phyloP scores from a whole-genome alignment of 2,329 filamentous ascomycete genomes.

The Lachnellula arida region DNA sequence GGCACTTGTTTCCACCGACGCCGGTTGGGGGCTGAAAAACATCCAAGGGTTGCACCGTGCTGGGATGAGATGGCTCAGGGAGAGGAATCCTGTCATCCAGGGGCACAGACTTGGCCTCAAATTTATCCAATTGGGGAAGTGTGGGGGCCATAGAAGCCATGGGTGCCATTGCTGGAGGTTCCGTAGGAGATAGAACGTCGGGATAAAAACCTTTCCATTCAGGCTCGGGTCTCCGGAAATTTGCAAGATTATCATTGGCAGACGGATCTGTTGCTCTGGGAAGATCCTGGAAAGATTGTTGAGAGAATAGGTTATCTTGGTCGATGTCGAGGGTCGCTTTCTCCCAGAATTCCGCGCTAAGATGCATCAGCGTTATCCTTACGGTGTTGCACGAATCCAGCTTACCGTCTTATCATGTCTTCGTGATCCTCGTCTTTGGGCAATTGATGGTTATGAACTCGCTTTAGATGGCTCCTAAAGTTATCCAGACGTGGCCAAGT shows the following conservation, averaged over 20 bases:
- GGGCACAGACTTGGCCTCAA: conserved; percentile 4
- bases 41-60: conserved; percentile 25
- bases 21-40: conserved; percentile 11
- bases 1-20: conserved; percentile 10
- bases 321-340: conserved; percentile 6
- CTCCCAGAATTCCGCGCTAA: conserved; percentile 22
- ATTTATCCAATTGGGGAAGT: conserved; percentile 11
- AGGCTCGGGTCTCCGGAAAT: conserved; percentile 3
- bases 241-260: neutral
- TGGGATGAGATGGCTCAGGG: conserved; percentile 11
- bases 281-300: conserved; percentile 1
- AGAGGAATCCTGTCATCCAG: conserved; percentile 8
- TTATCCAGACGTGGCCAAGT: conserved; percentile 81
- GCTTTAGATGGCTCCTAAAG: conserved; percentile 72
- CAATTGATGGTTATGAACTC: conserved; percentile 51
- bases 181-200: conserved; percentile 12
- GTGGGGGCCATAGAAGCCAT: conserved; percentile 15
- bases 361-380: conserved; percentile 8
- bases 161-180: conserved; percentile 12
- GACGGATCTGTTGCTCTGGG: neutral
- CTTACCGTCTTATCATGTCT: conserved; percentile 44
- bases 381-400: conserved; percentile 4
- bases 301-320: conserved; percentile 8
- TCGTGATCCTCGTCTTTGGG: conserved; percentile 35
- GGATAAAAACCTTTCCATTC: conserved; percentile 18